Conservation (phyloP, 2,329 filamentous ascomycete species). For the Epichloe typhina region DNA sequence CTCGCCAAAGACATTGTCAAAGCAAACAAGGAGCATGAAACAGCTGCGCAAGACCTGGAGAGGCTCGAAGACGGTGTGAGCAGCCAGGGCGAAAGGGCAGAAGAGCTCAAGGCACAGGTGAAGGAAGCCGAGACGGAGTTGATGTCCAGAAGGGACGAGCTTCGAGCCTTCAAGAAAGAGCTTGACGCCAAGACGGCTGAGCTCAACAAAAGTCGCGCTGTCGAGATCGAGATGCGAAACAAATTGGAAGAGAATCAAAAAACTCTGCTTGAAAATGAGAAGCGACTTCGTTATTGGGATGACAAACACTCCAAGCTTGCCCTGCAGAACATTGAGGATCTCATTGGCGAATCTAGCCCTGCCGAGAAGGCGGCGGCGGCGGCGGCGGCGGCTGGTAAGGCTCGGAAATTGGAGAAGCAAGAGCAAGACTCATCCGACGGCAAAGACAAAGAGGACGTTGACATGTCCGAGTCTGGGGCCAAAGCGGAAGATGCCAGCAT, state of each 20-base stretch:
- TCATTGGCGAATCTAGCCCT: conserved; percentile 29
- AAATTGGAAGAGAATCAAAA: conserved; percentile 92
- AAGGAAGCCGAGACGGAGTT: conserved; percentile 74
- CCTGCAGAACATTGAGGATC: conserved; percentile 67
- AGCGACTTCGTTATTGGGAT: conserved; percentile 71
- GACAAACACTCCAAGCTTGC: conserved; percentile 77
- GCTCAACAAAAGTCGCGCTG: conserved; percentile 75
- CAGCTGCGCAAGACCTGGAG: conserved; percentile 59
- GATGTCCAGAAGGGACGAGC: conserved; percentile 64
- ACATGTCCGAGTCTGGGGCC: conserved; percentile 20
- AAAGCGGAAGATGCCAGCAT: conserved; percentile 14
- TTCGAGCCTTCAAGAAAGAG: conserved; percentile 67
- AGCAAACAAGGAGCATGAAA: conserved; percentile 65
- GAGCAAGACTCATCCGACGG: conserved; percentile 8
- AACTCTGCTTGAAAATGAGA: conserved; percentile 71
- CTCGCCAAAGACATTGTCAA: conserved; percentile 72
- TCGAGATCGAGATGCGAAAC: conserved; percentile 97
- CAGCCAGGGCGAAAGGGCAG: conserved; percentile 62
- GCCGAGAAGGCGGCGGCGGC: conserved; percentile 8
- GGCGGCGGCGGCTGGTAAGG: conserved; percentile 8
- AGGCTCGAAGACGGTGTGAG: conserved; percentile 66
- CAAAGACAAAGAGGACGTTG: conserved; percentile 19
- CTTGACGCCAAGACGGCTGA: conserved; percentile 76
- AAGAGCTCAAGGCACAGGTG: conserved; percentile 57
- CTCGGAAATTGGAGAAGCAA: conserved; percentile 14